Conservation (phyloP, 352 stramenopile species). For the Globisporangium nodosum region DNA sequence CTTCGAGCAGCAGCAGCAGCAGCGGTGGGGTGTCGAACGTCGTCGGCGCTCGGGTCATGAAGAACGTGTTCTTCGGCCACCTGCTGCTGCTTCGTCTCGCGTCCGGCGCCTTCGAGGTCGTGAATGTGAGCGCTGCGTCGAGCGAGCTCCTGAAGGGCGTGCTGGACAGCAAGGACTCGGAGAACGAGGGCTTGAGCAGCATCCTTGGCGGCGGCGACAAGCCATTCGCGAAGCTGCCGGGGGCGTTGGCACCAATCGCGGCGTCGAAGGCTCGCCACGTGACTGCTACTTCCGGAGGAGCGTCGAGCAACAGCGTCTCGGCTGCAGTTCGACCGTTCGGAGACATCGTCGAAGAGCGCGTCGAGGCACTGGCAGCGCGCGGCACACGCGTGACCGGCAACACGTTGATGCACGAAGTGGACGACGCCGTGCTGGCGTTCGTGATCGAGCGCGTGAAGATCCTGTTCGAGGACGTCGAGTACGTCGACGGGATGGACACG, state of each 20-base stretch:
- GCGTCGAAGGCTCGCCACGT: conserved; percentile 23
- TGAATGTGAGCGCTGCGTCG: conserved; percentile 73
- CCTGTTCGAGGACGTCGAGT: conserved; percentile 59
- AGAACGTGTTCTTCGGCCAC: conserved; percentile 75
- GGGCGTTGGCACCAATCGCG: conserved; percentile 47
- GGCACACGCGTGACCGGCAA: conserved; percentile 61
- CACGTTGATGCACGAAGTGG: conserved; percentile 54
- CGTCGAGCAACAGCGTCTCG: conserved; percentile 10
- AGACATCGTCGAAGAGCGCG: conserved; percentile 60
- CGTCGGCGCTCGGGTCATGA: conserved; percentile 57
- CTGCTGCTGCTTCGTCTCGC: conserved; percentile 67
- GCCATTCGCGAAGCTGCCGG: conserved; percentile 36
- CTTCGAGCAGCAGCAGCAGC: background rate
- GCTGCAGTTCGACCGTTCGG: conserved; percentile 37
- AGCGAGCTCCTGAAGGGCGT: conserved; percentile 67
- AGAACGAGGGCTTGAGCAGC: conserved; percentile 3
- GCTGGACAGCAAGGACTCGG: conserved; percentile 22
- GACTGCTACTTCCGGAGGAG: background rate
- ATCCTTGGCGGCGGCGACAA: conserved; percentile 6
- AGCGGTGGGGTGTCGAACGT: conserved; percentile 32
- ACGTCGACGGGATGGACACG: conserved; percentile 66
- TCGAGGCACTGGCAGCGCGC: conserved; percentile 41
- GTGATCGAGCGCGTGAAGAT: conserved; percentile 55
- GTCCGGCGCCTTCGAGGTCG: conserved; percentile 67
- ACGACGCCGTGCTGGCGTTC: conserved; percentile 69